Evolutionary conservation across 2,329 filamentous ascomycete species (phyloP), one percentile per base, ranked within the genome.

Genomic region (Magnaporthiopsis poae): DNA sequence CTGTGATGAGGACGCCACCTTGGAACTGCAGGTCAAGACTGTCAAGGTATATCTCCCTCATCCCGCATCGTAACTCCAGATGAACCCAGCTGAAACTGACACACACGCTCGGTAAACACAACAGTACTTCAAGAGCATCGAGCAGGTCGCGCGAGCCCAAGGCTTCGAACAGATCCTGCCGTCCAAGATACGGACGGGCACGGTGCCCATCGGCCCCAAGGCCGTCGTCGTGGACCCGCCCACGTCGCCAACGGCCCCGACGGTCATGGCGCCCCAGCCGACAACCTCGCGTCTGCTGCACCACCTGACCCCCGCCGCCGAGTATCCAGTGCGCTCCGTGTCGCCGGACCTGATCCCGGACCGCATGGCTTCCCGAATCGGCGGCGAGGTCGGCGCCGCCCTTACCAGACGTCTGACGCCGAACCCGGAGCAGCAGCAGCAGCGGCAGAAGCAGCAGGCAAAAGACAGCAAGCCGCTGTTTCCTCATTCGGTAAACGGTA

Each of bases 1-100:
- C 21, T 89, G 88, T 65, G 90, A 92, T 73, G 88, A 91, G 70
- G 89, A 91, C 71, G 86, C 86, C 8, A 88, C 86, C 0, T 75
- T 87, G 33, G 86, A 88, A 73, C 75, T 88, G 68, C 84, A 84
- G 71, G 86, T 88, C 63, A 88, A 88, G 78, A 88, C 86, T 0
- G 86, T 88, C 69, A 84, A 83, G 75, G 76, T 77, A 70, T 63
- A 70, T 11, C 11, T 39, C 46, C 39, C 12, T 59, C 60, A 4
- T 12, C n/a, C 33, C 13, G 39, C 15, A 46, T 18, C 39, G 1
- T 18, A 46, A 46, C 5, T 15, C 39, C 0, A 18, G 15, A 46
- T 18, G 5, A 18, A 5, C 13, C 13, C 13, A 18, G 25, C n/a
- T 29, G 60, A 9, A 39, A 52, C 62, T 21, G 3, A 31, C 25